These are phyloP conservation scores for Geranium rotundifolium DNA, from an alignment of 345 rosid genomes.

Conservation along the genomic window DNA sequence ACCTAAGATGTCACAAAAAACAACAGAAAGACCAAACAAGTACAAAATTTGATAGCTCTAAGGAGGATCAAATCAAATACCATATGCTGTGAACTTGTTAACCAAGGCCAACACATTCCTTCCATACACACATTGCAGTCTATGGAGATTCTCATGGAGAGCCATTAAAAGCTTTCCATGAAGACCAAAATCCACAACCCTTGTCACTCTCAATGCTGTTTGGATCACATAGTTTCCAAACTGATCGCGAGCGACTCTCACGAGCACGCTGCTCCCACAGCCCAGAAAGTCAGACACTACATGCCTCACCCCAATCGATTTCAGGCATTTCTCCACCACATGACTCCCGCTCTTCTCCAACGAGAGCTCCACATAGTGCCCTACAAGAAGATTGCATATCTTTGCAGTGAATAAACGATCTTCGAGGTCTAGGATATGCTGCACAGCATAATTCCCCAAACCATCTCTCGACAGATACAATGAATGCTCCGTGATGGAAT, in stretches of 20 bases:
- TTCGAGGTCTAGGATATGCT: conserved; percentile 13
- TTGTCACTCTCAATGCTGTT: conserved; percentile 15
- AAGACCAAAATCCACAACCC: background rate
- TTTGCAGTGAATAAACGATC: background rate
- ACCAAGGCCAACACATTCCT: conserved; percentile 13
- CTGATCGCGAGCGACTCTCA: conserved; percentile 10
- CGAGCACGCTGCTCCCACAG: conserved; percentile 1
- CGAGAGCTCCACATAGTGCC: conserved; percentile 11
- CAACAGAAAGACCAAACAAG: background rate
- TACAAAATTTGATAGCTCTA: background rate
- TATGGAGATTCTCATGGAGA: background rate
- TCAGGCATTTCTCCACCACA: conserved; percentile 17
- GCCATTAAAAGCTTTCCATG: conserved; percentile 5
- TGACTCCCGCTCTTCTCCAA: conserved; percentile 19
- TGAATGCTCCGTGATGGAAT: background rate
- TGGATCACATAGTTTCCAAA: conserved; percentile 26
- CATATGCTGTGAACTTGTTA: background rate
- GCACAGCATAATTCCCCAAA: conserved; percentile 20
- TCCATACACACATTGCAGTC: conserved; percentile 11
- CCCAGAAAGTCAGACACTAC: conserved; percentile 10
- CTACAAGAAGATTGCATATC: conserved; percentile 7
- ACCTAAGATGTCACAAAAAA: background rate
- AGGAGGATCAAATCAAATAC: background rate
- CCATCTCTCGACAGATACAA: conserved; percentile 12
- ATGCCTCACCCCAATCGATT: background rate